phyloP scores from a whole-genome alignment of 768 basidiomycete genomes.

The Hypsizygus marmoreus region DNA sequence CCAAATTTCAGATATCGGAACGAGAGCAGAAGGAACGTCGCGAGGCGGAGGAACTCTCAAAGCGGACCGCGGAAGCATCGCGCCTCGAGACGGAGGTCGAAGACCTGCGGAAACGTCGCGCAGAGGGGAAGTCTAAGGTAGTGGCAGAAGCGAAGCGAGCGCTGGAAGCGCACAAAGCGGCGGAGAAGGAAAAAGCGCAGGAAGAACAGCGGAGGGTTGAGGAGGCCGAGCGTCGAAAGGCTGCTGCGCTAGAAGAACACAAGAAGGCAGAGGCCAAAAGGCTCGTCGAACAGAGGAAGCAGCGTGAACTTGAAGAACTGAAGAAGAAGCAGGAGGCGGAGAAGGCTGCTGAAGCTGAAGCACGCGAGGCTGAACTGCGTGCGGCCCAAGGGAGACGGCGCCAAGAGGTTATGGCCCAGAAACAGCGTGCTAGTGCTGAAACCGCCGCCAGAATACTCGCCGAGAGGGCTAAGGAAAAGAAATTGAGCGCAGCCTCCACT shows the following conservation, averaged over 20 bases:
- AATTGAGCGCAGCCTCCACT: constrained; percentile 7
- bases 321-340: constrained; percentile 18
- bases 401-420: constrained; percentile 29
- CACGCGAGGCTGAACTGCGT: constrained; percentile 29
- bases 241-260: neutral
- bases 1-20: constrained; percentile 8
- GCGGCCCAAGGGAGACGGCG: constrained; percentile 31
- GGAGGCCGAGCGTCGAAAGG: neutral
- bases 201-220: neutral
- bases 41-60: neutral
- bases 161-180: constrained; percentile 6
- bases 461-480: constrained; percentile 25
- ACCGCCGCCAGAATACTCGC: constrained; percentile 28
- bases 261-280: constrained; percentile 2
- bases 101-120: neutral
- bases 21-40: constrained; percentile 1
- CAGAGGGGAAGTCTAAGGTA: constrained; percentile 1
- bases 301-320: constrained; percentile 13
- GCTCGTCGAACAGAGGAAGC: constrained; percentile 6
- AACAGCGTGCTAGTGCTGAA: constrained; percentile 29
- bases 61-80: neutral
- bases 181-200: constrained; percentile 2
- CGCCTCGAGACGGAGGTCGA: neutral
- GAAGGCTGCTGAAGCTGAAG: constrained; percentile 9
- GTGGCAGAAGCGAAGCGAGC: constrained; percentile 4